These are phyloP conservation scores for Pseudogymnoascus verrucosus DNA, from an alignment of 2,329 filamentous ascomycete species.

Conservation along the genomic window DNA sequence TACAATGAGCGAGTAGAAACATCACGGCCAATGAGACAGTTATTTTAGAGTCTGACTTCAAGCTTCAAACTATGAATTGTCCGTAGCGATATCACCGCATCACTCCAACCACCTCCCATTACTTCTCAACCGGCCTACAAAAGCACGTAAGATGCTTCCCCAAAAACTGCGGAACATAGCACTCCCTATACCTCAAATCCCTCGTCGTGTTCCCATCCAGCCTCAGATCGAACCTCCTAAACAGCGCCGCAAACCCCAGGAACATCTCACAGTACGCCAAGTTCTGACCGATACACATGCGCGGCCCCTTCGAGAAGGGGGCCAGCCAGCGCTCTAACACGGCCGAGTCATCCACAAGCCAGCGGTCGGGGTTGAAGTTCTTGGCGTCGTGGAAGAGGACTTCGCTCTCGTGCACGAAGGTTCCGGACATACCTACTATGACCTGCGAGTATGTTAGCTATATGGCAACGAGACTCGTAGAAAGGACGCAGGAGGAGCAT, in stretches of 20 bases:
- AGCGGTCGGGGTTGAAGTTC: slow-evolving; percentile 34
- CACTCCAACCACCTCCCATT: no score
- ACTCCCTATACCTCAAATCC: slow-evolving; percentile 23
- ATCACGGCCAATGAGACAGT: no score
- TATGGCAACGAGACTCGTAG: neutral
- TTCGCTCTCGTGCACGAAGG: slow-evolving; percentile 14
- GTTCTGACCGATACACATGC: slow-evolving; percentile 30
- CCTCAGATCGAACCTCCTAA: slow-evolving; percentile 19
- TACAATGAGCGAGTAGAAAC: neutral
- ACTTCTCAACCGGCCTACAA: slow-evolving; percentile 12
- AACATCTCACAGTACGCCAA: slow-evolving; percentile 28
- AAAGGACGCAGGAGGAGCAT: neutral
- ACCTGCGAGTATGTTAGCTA: neutral
- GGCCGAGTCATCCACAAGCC: slow-evolving; percentile 25
- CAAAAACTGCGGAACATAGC: slow-evolving; percentile 13
- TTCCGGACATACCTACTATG: slow-evolving; percentile 22
- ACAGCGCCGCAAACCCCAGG: slow-evolving; percentile 23
- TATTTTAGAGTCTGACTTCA: no score
- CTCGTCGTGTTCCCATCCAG: slow-evolving; percentile 17
- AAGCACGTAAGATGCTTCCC: slow-evolving; percentile 14
- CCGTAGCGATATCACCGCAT: no score
- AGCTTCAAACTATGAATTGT: no score
- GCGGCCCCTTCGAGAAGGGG: slow-evolving; percentile 34
- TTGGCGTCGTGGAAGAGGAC: slow-evolving; percentile 30
- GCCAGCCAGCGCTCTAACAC: slow-evolving; percentile 30